These are phyloP conservation scores for Aspergillus costaricaensis DNA, from an alignment of 2,329 filamentous ascomycete genomes.

Conservation along the genomic window DNA sequence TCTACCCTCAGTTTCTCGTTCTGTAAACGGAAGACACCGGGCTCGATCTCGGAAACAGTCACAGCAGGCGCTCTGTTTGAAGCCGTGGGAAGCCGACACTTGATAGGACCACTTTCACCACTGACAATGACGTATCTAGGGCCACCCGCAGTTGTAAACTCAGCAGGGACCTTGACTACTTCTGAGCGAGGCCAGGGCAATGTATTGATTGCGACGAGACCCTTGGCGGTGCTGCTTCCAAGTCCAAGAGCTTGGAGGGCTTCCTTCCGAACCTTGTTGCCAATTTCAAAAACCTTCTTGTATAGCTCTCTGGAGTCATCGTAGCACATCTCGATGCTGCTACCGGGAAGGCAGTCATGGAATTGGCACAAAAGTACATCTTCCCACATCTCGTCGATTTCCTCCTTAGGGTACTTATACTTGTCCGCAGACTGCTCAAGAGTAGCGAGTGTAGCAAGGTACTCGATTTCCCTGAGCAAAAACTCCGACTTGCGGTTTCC, in stretches of 20 bases:
- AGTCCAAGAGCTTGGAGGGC: conserved; percentile 70
- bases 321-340: conserved; percentile 96
- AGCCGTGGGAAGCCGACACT: conserved; percentile 29
- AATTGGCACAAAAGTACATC: conserved; percentile 89
- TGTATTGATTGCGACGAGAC: conserved; percentile 73
- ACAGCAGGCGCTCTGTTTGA: conserved; percentile 35
- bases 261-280: conserved; percentile 69
- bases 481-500: conserved; percentile 88
- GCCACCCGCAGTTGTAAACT: conserved; percentile 24
- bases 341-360: conserved; percentile 94
- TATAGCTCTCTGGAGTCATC: conserved; percentile 94
- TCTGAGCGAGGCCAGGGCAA: conserved; percentile 82
- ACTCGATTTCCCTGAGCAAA: conserved; percentile 82
- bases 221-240: conserved; percentile 47
- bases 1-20: conserved; percentile 76
- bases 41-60: conserved; percentile 52
- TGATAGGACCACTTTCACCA: conserved; percentile 50
- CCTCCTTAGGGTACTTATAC: conserved; percentile 89
- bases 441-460: conserved; percentile 81
- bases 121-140: conserved; percentile 47
- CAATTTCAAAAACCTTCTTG: conserved; percentile 75
- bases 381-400: conserved; percentile 98
- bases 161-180: conserved; percentile 63
- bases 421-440: conserved; percentile 59
- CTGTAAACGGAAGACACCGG: conserved; percentile 72